Evolutionary conservation across 2,329 filamentous ascomycete species (phyloP).

Genomic region (Davidsoniella eucalypti): DNA sequence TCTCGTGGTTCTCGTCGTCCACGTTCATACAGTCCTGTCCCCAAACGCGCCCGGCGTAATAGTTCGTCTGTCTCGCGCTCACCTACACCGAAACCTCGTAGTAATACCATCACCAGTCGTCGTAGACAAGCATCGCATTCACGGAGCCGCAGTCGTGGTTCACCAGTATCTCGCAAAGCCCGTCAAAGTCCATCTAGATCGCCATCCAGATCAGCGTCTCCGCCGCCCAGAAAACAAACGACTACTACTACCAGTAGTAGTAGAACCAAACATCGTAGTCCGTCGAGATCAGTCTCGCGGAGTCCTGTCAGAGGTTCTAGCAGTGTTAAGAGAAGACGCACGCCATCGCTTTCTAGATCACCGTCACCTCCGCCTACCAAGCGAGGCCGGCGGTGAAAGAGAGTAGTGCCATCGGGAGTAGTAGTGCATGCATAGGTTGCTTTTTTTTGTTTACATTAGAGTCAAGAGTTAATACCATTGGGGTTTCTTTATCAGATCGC

Average conservation of each 20-base stretch:
- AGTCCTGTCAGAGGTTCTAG: slow-evolving; percentile 2
- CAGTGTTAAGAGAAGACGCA: slow-evolving; percentile 8
- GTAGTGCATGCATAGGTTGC: not conserved
- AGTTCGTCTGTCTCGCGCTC: slow-evolving; percentile 7
- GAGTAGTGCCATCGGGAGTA: not conserved
- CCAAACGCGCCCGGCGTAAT: slow-evolving; percentile 5
- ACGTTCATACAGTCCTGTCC: not conserved
- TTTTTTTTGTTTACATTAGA: slow-evolving; percentile 3
- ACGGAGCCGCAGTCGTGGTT: slow-evolving; percentile 11
- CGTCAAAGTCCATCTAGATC: slow-evolving; percentile 2
- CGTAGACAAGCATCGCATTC: no score
- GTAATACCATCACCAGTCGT: slow-evolving; percentile 9
- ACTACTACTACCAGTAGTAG: not conserved
- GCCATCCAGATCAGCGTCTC: slow-evolving; percentile 14
- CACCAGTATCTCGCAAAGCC: not conserved
- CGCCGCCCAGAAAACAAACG: slow-evolving; percentile 16
- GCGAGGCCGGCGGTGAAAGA: slow-evolving; percentile 11
- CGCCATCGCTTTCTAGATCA: slow-evolving; percentile 11
- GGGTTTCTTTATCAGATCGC: not conserved
- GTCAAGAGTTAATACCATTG: not conserved
- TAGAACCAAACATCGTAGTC: not conserved
- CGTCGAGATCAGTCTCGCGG: slow-evolving; percentile 7
- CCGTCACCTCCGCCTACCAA: slow-evolving; percentile 13
- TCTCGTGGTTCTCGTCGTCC: not conserved
- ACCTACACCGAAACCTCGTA: not conserved